Evolutionary conservation across 1,284 basidiomycete species (phyloP).

Genomic region (Sanghuangporus weigelae): DNA sequence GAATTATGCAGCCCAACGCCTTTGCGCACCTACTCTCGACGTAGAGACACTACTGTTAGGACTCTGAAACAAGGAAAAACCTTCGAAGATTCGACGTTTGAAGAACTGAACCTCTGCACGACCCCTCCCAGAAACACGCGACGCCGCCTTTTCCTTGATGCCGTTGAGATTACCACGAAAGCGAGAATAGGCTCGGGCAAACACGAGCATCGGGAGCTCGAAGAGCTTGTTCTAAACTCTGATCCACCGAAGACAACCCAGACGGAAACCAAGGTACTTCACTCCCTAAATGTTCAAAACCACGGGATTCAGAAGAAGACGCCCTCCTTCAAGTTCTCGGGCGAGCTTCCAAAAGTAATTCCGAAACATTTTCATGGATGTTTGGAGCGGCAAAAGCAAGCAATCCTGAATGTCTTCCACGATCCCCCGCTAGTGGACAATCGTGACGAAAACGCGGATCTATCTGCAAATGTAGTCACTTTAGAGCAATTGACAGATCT

Average conservation of each 20-base stretch:
- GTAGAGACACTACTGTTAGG: not conserved
- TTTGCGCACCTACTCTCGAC: not conserved
- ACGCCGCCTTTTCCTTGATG: constrained; percentile 33
- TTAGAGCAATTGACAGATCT: constrained; percentile 54
- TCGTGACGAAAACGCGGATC: constrained; percentile 27
- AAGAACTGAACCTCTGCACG: constrained; percentile 5
- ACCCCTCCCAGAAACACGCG: not conserved
- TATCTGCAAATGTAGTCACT: constrained; percentile 44
- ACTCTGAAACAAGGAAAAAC: not conserved
- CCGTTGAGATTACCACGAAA: constrained; percentile 35
- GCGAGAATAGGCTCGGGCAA: not conserved
- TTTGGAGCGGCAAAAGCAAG: constrained; percentile 51
- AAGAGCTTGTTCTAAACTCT: not conserved
- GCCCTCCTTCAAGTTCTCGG: not conserved
- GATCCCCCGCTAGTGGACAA: constrained; percentile 28
- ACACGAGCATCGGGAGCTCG: not conserved
- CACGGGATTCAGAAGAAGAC: not conserved
- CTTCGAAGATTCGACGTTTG: constrained; percentile 2
- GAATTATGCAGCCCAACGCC: not conserved
- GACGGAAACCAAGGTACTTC: constrained; percentile 17
- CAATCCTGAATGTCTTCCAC: constrained; percentile 47
- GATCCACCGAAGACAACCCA: not conserved
- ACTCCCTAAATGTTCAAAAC: constrained; percentile 18
- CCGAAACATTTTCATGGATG: constrained; percentile 37
- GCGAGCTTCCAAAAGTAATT: constrained; percentile 19